Conservation (phyloP, 1,139 yeast genomes). For the Yamadazyma dushanensis region DNA sequence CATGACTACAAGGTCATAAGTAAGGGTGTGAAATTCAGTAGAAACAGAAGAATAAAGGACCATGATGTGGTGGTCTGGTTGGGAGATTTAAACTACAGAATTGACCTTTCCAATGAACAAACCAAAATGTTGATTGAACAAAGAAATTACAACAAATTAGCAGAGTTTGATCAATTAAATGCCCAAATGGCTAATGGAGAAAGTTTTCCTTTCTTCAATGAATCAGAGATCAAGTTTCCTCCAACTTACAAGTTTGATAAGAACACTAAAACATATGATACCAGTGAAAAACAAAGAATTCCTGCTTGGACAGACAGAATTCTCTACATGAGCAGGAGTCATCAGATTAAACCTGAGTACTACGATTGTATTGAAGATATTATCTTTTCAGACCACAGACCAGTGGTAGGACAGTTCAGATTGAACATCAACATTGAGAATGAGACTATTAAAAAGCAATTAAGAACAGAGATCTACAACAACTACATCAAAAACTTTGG, state of each 20-base stretch:
- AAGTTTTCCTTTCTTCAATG: conserved; percentile 67
- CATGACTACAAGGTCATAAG: conserved; percentile 73
- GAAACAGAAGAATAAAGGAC: conserved; percentile 54
- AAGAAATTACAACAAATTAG: conserved; percentile 53
- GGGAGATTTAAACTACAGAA: conserved; percentile 91
- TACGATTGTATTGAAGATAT: conserved; percentile 66
- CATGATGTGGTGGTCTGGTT: conserved; percentile 90
- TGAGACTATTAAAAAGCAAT: conserved; percentile 55
- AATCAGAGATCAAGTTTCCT: conserved; percentile 69
- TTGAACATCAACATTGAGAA: conserved; percentile 72
- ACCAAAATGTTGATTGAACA: conserved; percentile 57
- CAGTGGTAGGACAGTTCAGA: conserved; percentile 78
- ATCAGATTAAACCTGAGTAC: conserved; percentile 57
- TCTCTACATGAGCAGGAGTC: conserved; percentile 46
- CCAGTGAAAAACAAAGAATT: conserved; percentile 86
- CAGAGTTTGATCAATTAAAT: conserved; percentile 75
- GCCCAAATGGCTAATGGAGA: conserved; percentile 71
- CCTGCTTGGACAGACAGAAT: conserved; percentile 98
- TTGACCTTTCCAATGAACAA: conserved; percentile 64
- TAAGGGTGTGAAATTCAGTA: conserved; percentile 54
- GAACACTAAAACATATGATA: conserved; percentile 73
- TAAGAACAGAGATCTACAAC: conserved; percentile 63
- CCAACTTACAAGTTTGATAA: conserved; percentile 95
- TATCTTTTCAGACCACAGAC: conserved; percentile 88
- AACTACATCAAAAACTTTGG: conserved; percentile 47